Base-by-base conservation (phyloP, 2,329 filamentous ascomycete species). In the Fusarium floridanum region DNA sequence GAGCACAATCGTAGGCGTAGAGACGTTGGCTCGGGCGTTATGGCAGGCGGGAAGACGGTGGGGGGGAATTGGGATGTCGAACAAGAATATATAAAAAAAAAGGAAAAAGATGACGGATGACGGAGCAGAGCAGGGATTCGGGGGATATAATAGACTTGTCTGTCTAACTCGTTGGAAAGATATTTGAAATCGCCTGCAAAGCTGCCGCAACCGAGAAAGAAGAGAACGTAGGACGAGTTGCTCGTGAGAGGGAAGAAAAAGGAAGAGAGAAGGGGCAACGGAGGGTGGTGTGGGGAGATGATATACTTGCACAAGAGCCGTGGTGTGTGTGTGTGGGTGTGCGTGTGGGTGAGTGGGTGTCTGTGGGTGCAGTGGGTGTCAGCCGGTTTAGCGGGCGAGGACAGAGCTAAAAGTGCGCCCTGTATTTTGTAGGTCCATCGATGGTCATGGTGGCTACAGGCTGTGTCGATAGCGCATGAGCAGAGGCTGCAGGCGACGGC, bases 171-270 rank as follows among this genome's bases (percentile, higher is more conserved):
- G 41, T 63, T 27, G 22, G 8, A 17, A 29, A 50, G 20, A 43
- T 41, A 45, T 68, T 64, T 63, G 77, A 88, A 86, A 87, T 87
- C 87, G 86, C 87, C 89, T 90, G 86, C 89, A 89, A 78, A 87
- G 86, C 86, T 86, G 85, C 87, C 86, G 85, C 84, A 85, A 86
- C 85, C 86, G 83, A 85, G 76, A 76, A 86, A 88, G 86, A 88
- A 88, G 86, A 86, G 85, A 88, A 88, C 80, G 85, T 84, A 84
- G 85, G 87, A 90, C 86, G 87, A 87, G 83, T 85, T 74, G 84
- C 83, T 90, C 88, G 88, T 89, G 86, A 87, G 82, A 86, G 81
- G 82, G 81, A 84, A 73, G 68, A 70, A 74, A 70, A 76, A 71
- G 66, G 71, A 82, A 84, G 81, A 83, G 83, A 85, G 84, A 84